Evolutionary conservation across 1,139 yeast species (phyloP).

Genomic region (Meyerozyma smithsonii): DNA sequence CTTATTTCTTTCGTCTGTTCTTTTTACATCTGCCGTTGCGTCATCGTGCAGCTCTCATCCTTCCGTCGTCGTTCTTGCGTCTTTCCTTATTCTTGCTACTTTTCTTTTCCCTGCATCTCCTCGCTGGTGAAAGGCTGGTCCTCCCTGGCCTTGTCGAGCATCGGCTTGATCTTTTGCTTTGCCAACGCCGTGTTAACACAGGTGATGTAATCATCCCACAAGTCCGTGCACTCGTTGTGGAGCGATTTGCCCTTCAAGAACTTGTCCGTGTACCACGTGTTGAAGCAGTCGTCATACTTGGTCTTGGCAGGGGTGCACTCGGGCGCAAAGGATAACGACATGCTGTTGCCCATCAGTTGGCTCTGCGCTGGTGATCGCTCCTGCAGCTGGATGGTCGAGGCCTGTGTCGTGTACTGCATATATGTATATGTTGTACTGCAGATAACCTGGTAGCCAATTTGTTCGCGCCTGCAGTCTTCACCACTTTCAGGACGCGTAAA

Average conservation of each 20-base stretch:
- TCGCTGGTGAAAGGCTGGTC: constrained; percentile 72
- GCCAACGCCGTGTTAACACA: constrained; percentile 77
- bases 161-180: constrained; percentile 70
- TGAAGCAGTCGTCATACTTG: constrained; percentile 88
- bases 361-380: constrained; percentile 2
- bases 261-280: constrained; percentile 92
- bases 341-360: constrained; percentile 60
- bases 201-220: constrained; percentile 81
- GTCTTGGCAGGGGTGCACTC: constrained; percentile 88
- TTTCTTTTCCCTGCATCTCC: constrained; percentile 22
- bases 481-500: constrained; percentile 1
- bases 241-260: constrained; percentile 66
- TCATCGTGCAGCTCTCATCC: no score
- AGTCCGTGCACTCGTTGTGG: constrained; percentile 83
- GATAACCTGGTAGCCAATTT: no score
- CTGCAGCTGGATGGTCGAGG: background rate
- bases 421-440: no score
- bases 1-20: no score
- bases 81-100: constrained; percentile 2
- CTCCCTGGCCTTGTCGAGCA: constrained; percentile 84
- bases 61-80: background rate
- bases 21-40: no score
- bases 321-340: constrained; percentile 95
- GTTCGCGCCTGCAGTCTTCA: no score
- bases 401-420: no score